Conservation (phyloP, 2,329 filamentous ascomycete species). For the Magnaporthiopsis incrustans region DNA sequence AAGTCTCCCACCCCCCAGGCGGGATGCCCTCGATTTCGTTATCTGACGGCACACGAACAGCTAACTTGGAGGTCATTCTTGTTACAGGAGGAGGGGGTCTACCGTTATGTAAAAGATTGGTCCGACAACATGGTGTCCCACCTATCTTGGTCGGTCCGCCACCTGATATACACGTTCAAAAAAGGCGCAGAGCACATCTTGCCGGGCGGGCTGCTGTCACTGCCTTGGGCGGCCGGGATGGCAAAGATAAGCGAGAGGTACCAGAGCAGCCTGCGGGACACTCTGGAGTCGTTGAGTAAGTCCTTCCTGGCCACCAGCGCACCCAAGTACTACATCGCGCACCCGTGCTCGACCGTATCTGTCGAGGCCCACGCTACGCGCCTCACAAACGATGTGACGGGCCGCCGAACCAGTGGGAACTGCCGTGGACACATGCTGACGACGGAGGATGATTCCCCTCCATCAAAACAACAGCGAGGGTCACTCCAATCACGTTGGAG, state of each 20-base stretch:
- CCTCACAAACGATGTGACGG: no score
- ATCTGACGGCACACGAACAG: background rate
- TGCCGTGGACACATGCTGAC: no score
- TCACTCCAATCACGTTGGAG: slow-evolving; percentile 1
- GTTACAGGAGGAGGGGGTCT: background rate
- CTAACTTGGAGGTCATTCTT: background rate
- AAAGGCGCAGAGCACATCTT: background rate
- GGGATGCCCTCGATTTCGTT: background rate
- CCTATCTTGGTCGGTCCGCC: background rate
- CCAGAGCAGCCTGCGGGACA: background rate
- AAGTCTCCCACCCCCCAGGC: background rate
- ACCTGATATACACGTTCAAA: background rate
- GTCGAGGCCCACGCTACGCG: no score
- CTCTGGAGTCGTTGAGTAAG: background rate
- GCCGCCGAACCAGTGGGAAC: no score
- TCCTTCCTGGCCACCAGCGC: background rate
- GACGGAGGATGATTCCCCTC: background rate
- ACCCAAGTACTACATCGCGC: background rate
- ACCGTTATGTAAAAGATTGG: slow-evolving; percentile 1
- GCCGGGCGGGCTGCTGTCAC: background rate
- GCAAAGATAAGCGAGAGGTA: background rate
- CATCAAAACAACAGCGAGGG: background rate
- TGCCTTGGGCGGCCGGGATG: background rate
- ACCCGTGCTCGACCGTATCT: no score
- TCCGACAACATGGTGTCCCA: background rate